Base-by-base conservation (phyloP, 768 basidiomycete genomes). In the Melanogaster broomeanus region DNA sequence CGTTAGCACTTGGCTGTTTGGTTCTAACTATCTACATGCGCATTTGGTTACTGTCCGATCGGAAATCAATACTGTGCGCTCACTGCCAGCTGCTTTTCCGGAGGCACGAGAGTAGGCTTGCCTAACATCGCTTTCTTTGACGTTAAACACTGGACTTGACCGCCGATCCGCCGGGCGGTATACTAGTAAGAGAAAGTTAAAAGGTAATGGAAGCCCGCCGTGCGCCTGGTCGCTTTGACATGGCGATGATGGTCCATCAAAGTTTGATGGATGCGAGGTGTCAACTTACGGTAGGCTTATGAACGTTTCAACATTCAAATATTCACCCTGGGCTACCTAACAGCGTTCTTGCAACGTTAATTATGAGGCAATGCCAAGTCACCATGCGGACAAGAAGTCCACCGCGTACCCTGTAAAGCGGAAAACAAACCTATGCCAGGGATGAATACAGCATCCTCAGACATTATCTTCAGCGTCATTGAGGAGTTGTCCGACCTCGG, bases 201-300 rank as follows among this genome's bases (percentile, higher is more conserved):
- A 59, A 48, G 57, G 57, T 55, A 55, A 62, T 48, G 53, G 48
- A 58, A 55, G 42, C 52, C 48, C 39, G 28, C 42, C 37, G 21
- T 46, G 49, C 31, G 35, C 51, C 42, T 22, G 41, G 30, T 22
- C 31, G 38, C 49, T 34, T 27, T 28, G 22, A 9, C 33, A 43
- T 35, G 42, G 37, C 49, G 42, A 38, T 49, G 28, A 38, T 49
- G 28, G 34, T 33, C 43, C 59, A 61, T 66, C 64, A 65, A 66
- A 65, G 59, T 64, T 65, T 64, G 60, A 62, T 50, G 35, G 45
- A 41, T 53, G 52, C 51, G 49, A 50, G 56, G 33, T 40, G 38
- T 55, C 43, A 39, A 41, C 37, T 53, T 48, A 51, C 38, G 56
- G 49, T 49, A 51, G 25, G 35, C 39, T 48, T 44, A 41, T 41